phyloP scores from a whole-genome alignment of 78 protist species.

The Dictyostelium intermedium region DNA sequence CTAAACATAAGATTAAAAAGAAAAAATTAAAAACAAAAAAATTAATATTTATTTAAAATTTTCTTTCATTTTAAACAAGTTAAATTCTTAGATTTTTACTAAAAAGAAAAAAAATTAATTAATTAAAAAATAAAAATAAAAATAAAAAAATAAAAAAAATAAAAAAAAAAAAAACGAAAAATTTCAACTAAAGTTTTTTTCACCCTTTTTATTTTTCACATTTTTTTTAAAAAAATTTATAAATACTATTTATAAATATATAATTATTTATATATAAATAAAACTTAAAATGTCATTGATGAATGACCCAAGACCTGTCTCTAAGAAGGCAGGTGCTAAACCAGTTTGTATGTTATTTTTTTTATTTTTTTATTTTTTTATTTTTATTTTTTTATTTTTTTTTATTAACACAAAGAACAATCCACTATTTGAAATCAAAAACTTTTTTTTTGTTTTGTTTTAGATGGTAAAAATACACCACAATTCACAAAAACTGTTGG shows the following conservation, averaged over 20 bases:
- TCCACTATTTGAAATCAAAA: too few relatives aligned
- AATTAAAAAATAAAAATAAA: too few relatives aligned
- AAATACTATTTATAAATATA: neutral
- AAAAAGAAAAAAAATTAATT: neutral
- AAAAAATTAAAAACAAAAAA: too few relatives aligned
- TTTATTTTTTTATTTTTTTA: neutral
- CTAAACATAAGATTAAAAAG: neutral
- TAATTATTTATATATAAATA: neutral
- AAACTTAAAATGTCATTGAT: slow-evolving; percentile 19
- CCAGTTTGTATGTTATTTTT: slow-evolving; percentile 11
- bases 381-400: too few relatives aligned
- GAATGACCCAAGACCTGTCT: slow-evolving; percentile 19
- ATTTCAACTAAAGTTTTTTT: neutral
- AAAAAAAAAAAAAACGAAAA: neutral
- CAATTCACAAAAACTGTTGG: slow-evolving; percentile 75
- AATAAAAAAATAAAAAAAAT: neutral
- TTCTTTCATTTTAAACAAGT: too few relatives aligned
- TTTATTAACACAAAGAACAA: too few relatives aligned
- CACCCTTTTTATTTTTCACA: neutral
- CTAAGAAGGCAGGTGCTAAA: slow-evolving; percentile 21
- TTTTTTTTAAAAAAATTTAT: neutral
- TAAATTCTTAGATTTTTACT: neutral
- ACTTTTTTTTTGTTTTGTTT: neutral
- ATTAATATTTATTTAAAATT: too few relatives aligned
- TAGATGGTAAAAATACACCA: slow-evolving; percentile 78